Percentiles rank a stretch among this genome's conserved stretches.
Evolutionary conservation across 108 stramenopile species (phyloP).

Genomic region (Pseudonitzschia pungens): DNA sequence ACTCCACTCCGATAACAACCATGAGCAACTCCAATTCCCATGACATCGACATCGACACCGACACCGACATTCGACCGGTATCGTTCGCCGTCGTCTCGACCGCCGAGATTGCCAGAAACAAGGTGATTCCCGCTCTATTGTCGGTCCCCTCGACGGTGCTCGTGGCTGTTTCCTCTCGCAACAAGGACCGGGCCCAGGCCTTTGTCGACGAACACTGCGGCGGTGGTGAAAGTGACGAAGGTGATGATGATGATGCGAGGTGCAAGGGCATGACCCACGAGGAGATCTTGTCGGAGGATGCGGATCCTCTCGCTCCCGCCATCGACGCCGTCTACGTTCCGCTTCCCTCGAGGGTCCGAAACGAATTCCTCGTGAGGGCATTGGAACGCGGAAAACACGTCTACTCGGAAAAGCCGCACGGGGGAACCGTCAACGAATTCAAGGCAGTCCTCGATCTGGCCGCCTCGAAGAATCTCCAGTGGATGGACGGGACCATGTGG

Average conservation of each 20-base stretch:
- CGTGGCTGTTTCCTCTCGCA: not conserved
- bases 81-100: constrained; percentile 7
- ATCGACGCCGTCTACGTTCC: constrained; percentile 8
- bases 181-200: not conserved
- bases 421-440: constrained; percentile 1
- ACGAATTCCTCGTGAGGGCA: not conserved
- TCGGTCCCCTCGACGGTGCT: not conserved
- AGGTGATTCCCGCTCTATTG: not conserved
- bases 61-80: not conserved
- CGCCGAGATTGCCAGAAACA: constrained; percentile 1
- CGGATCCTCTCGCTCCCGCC: not conserved
- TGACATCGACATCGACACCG: no score
- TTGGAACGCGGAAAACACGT: not conserved
- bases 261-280: constrained; percentile 2
- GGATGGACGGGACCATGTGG: constrained; percentile 13
- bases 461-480: not conserved
- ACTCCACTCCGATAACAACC: no score
- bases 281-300: not conserved
- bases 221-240: no score
- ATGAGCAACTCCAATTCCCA: no score
- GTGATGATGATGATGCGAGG: no score
- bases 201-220: not conserved
- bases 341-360: not conserved
- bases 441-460: not conserved
- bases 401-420: constrained; percentile 2